These are phyloP conservation scores for Pseudonectria buxi DNA, from an alignment of 2,329 filamentous ascomycete genomes.

Conservation along the genomic window DNA sequence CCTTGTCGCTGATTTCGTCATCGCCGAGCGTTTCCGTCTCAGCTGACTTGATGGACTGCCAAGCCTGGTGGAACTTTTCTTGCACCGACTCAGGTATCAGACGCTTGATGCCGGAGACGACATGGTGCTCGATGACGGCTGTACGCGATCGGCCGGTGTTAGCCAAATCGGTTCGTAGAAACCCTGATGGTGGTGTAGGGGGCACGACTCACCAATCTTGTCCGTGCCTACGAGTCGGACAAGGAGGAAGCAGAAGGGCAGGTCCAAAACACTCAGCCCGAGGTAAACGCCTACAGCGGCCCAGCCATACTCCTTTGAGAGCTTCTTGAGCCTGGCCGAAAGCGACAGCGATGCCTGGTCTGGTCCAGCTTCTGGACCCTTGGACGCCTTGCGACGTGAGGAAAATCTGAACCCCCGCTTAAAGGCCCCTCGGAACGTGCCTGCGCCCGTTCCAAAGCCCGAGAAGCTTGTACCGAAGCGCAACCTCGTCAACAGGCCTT, in stretches of 20 bases:
- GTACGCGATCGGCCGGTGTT: conserved; percentile 3
- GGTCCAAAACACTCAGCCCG: conserved; percentile 74
- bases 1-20: conserved; percentile 37
- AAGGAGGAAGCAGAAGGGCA: conserved; percentile 89
- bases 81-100: conserved; percentile 55
- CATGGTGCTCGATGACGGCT: conserved; percentile 60
- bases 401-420: conserved; percentile 31
- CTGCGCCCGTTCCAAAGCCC: conserved; percentile 12
- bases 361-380: conserved; percentile 15
- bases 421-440: conserved; percentile 16
- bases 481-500: conserved; percentile 13
- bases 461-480: conserved; percentile 6
- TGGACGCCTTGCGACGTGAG: conserved; percentile 23
- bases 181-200: not conserved
- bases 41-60: conserved; percentile 39
- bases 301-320: conserved; percentile 93
- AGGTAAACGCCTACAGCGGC: conserved; percentile 88
- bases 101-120: conserved; percentile 53
- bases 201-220: conserved; percentile 57
- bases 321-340: conserved; percentile 68
- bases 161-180: conserved; percentile 3
- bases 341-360: conserved; percentile 40
- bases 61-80: conserved; percentile 44
- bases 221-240: conserved; percentile 81
- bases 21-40: conserved; percentile 38